Conservation (phyloP, 2,329 filamentous ascomycete genomes). For the Parastagonospora nodorum region DNA sequence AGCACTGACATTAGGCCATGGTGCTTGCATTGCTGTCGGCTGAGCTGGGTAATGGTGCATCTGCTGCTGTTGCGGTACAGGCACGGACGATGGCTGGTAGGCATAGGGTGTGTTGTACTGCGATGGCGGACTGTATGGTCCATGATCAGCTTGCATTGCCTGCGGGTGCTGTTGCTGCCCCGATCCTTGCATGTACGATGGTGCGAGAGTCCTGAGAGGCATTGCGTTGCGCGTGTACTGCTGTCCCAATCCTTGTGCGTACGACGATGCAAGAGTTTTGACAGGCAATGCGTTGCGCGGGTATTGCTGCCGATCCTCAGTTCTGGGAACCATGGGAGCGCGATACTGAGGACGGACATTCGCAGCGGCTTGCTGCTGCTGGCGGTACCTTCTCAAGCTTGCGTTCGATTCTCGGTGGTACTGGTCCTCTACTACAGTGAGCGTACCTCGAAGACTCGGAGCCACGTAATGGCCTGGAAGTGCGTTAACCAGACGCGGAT, state of each 20-base stretch:
- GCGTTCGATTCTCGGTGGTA: conserved; percentile 10
- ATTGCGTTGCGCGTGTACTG: background rate
- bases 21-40: background rate
- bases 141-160: background rate
- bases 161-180: background rate
- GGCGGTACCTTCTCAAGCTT: no score
- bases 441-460: background rate
- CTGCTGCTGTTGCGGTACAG: background rate
- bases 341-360: no score
- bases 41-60: background rate
- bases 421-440: conserved; percentile 7
- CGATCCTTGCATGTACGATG: background rate
- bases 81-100: background rate
- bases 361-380: no score
- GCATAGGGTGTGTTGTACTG: background rate
- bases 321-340: no score
- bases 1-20: background rate
- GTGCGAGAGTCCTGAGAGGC: background rate
- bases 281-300: background rate
- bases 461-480: conserved; percentile 10
- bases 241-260: background rate
- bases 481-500: conserved; percentile 16
- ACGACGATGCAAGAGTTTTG: background rate
- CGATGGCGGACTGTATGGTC: background rate
- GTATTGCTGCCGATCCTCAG: background rate